Base-by-base conservation (phyloP, 169 alveolate genomes). In the Plasmodium vivax region DNA sequence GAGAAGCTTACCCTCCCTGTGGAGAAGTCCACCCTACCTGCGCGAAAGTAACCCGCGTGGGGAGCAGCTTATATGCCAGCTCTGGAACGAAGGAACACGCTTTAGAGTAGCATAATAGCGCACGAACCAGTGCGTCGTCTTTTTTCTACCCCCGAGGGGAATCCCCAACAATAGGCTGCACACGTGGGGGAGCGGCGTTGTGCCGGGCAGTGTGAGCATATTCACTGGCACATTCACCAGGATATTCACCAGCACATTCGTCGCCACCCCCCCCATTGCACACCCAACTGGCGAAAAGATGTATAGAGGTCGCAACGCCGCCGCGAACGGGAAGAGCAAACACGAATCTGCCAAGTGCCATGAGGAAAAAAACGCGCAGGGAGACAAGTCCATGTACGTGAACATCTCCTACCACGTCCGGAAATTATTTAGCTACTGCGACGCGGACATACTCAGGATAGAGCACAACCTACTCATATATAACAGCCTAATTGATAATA, bases 361-460 rank as follows among this genome's bases (percentile, higher is more conserved):
- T 3, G 87, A 87, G 36, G 93, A 87, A 38, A 87, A 75, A 45
- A 56, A 87, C n/a, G n/a, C 74, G 19, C 82, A 23, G 30, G 83
- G 79, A 41, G 93, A 87, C 16, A 73, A 62, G 4, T 6, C 68
- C 14, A 90, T 80, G 58, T 81, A 74, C 43, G 74, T 58, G 4
- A 90, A 90, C 58, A 51, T 90, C 54, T 90, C 94, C 9, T 90
- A 90, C 47, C 94, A 90, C 72, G 47, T 90, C 45, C 62, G 94
- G 36, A 90, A 90, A 47, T 81, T 90, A 68, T 90, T 90, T 81
- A 90, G 94, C 62, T 90, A 90, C 68, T 90, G 94, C 45, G 94
- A 90, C 51, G 94, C 94, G 12, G 94, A 90, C 16, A 90, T 90
- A 27, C 45, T 81, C 43, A 56, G 94, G 43, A 90, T 90, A 41